Evolutionary conservation across 768 basidiomycete species (phyloP).

Genomic region (Tricholoma hemisulphureum): DNA sequence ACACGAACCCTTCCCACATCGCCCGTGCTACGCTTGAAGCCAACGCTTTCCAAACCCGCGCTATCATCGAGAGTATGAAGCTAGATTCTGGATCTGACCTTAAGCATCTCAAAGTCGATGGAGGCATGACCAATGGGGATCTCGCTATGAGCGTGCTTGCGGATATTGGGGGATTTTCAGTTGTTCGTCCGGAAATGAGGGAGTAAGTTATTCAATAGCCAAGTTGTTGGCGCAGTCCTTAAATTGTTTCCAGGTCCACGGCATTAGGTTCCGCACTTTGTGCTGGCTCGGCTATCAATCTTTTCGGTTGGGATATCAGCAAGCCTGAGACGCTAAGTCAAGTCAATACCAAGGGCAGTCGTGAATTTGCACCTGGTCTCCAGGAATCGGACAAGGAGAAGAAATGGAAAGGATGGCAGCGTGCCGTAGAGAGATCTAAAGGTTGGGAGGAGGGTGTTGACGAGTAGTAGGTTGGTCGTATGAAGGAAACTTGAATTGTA

Average conservation of each 20-base stretch:
- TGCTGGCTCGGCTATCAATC: conserved; percentile 81
- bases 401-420: conserved; percentile 82
- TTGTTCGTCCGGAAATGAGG: conserved; percentile 93
- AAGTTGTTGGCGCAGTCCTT: not conserved
- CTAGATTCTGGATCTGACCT: conserved; percentile 80
- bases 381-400: conserved; percentile 53
- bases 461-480: conserved; percentile 9
- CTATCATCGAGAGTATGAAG: conserved; percentile 94
- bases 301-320: conserved; percentile 91
- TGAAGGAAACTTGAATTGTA: not conserved
- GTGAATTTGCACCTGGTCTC: conserved; percentile 61
- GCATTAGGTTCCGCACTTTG: conserved; percentile 94
- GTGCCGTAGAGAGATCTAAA: conserved; percentile 79
- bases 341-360: conserved; percentile 85
- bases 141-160: conserved; percentile 83
- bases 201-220: conserved; percentile 58
- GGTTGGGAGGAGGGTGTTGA: conserved; percentile 73
- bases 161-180: conserved; percentile 88
- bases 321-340: conserved; percentile 79
- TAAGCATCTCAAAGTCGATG: conserved; percentile 90
- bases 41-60: conserved; percentile 93
- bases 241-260: conserved; percentile 63
- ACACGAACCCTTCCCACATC: conserved; percentile 90
- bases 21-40: conserved; percentile 95
- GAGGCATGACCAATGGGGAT: conserved; percentile 97